Evolutionary conservation across 129 eudicot genomes (phyloP), one percentile per base, ranked within the genome.

Genomic region (Flaveria trinervia): DNA sequence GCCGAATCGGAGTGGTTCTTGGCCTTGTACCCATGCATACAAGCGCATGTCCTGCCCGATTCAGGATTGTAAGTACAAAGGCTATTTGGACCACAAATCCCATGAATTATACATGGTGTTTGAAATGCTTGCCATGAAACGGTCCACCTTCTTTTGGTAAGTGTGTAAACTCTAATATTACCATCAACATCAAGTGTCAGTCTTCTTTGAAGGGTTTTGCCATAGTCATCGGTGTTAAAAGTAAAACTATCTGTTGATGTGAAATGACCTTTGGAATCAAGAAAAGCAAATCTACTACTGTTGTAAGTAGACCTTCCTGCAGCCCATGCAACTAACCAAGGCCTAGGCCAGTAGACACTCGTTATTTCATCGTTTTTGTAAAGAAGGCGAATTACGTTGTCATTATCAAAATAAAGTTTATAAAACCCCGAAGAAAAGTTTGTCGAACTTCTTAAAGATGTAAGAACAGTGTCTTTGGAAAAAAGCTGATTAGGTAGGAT

Each of bases 381-480:
- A 39, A 83, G 51, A 45, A 85, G 83, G 2, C 77, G 60, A 5
- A 85, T 68, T 3, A 83, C 80, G 11, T 88, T 88, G 30, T 88
- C 87, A 54, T 81, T 65, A 39, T 81, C 88, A 26, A 81, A 88
- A 45, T 46, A 85, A 8, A 88, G 71, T 54, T 65, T 83, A 44
- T 74, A 88, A 25, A 39, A 88, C 0, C 92, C 92, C 7, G 90
- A 80, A 22, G 86, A 78, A n/a, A n/a, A 71, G 36, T 83, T 88
- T 4, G 68, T 56, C 10, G 5, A 26, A 71, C 88, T 85, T 81
- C 82, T 68, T 11, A 81, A 72, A 5, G 90, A 85, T 30, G 74
- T 18, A 20, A 88, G 84, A 0, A 4, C 17, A 0, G 77, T 41
- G 13, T 56, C 41, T 51, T 68, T 76, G 9, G 90, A 85, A 3